Evolutionary conservation across 768 basidiomycete genomes (phyloP), one percentile per base, ranked within the genome.

Genomic region (Macrolepiota dolichaula): DNA sequence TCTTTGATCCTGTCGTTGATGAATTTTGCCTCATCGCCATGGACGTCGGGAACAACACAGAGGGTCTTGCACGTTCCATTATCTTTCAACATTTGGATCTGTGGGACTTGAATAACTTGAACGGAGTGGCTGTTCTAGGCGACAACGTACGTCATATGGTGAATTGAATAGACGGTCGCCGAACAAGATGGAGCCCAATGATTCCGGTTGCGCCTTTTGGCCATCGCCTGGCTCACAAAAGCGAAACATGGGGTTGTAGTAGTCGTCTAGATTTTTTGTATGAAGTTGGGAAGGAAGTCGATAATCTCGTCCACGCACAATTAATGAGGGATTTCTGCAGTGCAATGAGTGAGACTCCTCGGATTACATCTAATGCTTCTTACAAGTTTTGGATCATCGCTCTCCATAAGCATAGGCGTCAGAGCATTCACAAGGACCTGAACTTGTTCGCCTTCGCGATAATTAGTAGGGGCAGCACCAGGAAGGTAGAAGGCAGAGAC

Each of bases 101-200:
- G 66, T 35, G 54, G 50, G n/a, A 53, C 56, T 47, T 51, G 50
- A 55, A 68, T 51, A 55, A 67, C 19, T 36, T 13, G 52, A 44
- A 52, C n/a, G n/a, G n/a, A 38, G 13, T 25, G 40, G 7, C 22
- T 44, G 15, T 29, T 10, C 36, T 6, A 7, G 38, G 27, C 11
- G n/a, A 58, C 27, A 36, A 76, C 88, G 57, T 63, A 94, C 91
- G 65, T 95, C 84, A 69, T 94, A 98, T 1, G 89, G 91, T 2
- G 93, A 93, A 68, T 89, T 87, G 73, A 94, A 92, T 66, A 98
- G 94, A 64, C 96, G 82, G 78, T 98, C 96, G 15, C 96, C 96
- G 66, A 97, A 97, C n/a, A 98, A 77, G 67, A 98, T 95, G 17
- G 92, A 92, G 5, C 96, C 96, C 27, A 98, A 77, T 1, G 87